Base-by-base conservation (phyloP, 352 stramenopile genomes). In the Pythium aristosporum region DNA sequence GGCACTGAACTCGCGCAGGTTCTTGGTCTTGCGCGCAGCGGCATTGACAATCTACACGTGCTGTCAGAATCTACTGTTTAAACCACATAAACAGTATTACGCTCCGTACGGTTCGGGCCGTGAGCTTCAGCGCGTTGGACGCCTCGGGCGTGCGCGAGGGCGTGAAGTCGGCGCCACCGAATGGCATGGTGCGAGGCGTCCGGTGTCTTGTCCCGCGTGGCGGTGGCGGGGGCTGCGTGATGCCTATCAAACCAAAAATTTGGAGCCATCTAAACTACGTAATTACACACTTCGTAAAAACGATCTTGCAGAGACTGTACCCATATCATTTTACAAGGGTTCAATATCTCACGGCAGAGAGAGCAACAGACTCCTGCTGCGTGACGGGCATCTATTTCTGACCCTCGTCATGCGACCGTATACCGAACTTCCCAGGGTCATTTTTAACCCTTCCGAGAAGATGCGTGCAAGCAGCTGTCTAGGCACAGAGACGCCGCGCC, bases 71-170 rank as follows among this genome's bases (percentile, higher is more conserved):
- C 39, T 1, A 8, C 11, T 44, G 10, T 20, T 46, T 46, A 21
- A 46, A n/a, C 37, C 37, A 46, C 11, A 46, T 46, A 46, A 46
- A 46, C n/a, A 8, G 25, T 32, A 8, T 32, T 32, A 15, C 12
- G 25, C 11, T 39, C 52, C 54, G 6, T 52, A 87, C 77, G 62
- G 78, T 80, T 42, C 80, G 75, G 25, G 80, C 77, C 3, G 67
- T 68, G 6, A 50, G 42, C 53, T 85, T 71, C n/a, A 88, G 56
- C 18, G 65, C 68, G 9, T 64, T 58, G 9, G 80, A 57, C 5
- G 72, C 79, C 59, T 76, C 74, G 8, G 82, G 85, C n/a, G 72
- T 71, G 63, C 75, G 74, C 28, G 80, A 89, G n/a, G 88, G 73
- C 49, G 76, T 68, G 57, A 93, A 93, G 57, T 87, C 76, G 12